phyloP scores from a whole-genome alignment of 2,329 filamentous ascomycete genomes.

The Calonectria multiphialidica region DNA sequence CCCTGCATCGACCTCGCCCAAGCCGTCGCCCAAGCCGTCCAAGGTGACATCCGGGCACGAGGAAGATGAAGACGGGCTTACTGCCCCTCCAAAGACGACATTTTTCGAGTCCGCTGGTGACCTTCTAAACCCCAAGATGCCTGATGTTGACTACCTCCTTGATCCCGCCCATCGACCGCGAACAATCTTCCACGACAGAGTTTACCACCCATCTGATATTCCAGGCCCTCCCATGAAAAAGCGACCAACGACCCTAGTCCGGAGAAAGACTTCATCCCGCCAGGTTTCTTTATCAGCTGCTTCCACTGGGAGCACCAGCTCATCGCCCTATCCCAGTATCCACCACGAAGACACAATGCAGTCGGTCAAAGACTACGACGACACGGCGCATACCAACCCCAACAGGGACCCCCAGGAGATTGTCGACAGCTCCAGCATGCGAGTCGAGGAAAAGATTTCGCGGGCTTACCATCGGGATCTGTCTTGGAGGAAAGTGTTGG shows the following conservation, averaged over 20 bases:
- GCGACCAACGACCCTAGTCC: slow-evolving; percentile 54
- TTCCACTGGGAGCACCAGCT: slow-evolving; percentile 44
- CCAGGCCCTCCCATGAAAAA: slow-evolving; percentile 80
- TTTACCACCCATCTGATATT: slow-evolving; percentile 95
- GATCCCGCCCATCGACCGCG: slow-evolving; percentile 85
- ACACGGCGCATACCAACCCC: slow-evolving; percentile 60
- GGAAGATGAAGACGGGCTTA: slow-evolving; percentile 60
- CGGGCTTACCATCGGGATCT: slow-evolving; percentile 92
- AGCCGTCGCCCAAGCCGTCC: slow-evolving; percentile 34
- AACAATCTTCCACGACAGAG: slow-evolving; percentile 95
- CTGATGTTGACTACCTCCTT: slow-evolving; percentile 83
- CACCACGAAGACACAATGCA: slow-evolving; percentile 57
- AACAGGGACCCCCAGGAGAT: slow-evolving; percentile 53
- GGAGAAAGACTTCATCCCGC: slow-evolving; percentile 46
- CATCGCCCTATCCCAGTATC: slow-evolving; percentile 50
- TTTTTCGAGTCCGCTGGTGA: slow-evolving; percentile 97
- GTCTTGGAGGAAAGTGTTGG: slow-evolving; percentile 96
- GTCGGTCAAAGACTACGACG: slow-evolving; percentile 65
- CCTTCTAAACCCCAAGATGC: slow-evolving; percentile 89
- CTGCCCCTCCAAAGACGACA: slow-evolving; percentile 87
- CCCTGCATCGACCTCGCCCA: background rate
- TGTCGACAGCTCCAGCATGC: slow-evolving; percentile 77
- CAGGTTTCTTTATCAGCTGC: slow-evolving; percentile 38
- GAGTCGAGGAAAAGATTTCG: slow-evolving; percentile 97
- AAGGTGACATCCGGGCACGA: slow-evolving; percentile 65